A percentile compares a stretch with the other conserved stretches of the same genome.
These are phyloP conservation scores for Penicillium pancosmium DNA, from an alignment of 495 filamentous ascomycete species.

Conservation along the genomic window DNA sequence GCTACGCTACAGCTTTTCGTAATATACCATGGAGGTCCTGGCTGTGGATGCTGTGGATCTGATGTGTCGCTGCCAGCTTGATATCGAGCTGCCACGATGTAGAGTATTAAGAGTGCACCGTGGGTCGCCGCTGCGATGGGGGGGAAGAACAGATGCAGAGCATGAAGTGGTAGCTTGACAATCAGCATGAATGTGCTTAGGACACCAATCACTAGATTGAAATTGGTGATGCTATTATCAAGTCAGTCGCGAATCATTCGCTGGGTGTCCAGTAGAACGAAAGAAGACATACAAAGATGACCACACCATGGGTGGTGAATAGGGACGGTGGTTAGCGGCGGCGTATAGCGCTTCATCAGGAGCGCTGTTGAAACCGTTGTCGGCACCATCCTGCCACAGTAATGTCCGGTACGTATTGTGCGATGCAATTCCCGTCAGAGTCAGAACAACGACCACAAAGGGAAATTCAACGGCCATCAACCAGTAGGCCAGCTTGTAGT, in stretches of 20 bases:
- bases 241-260: constrained; percentile 16
- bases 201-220: constrained; percentile 80
- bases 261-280: constrained; percentile 4
- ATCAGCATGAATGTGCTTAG: constrained; percentile 60
- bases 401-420: constrained; percentile 77
- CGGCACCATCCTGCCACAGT: constrained; percentile 79
- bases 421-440: constrained; percentile 79
- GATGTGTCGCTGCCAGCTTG: constrained; percentile 82
- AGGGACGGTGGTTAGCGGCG: constrained; percentile 71
- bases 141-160: constrained; percentile 74
- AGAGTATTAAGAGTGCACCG: constrained; percentile 61
- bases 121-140: constrained; percentile 64
- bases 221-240: constrained; percentile 68
- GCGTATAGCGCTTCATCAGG: constrained; percentile 74
- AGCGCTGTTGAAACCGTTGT: constrained; percentile 82
- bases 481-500: constrained; percentile 61
- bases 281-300: constrained; percentile 67
- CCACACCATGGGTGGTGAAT: constrained; percentile 77
- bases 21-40: constrained; percentile 80
- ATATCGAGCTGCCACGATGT: constrained; percentile 64
- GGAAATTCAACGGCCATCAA: constrained; percentile 72
- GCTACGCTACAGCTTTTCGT: constrained; percentile 74
- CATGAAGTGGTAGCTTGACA: constrained; percentile 61
- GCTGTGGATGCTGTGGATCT: constrained; percentile 69
- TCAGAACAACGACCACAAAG: constrained; percentile 68